Evolutionary conservation across 441 rosid genomes (phyloP).

Genomic region (Euphorbia corollata): DNA sequence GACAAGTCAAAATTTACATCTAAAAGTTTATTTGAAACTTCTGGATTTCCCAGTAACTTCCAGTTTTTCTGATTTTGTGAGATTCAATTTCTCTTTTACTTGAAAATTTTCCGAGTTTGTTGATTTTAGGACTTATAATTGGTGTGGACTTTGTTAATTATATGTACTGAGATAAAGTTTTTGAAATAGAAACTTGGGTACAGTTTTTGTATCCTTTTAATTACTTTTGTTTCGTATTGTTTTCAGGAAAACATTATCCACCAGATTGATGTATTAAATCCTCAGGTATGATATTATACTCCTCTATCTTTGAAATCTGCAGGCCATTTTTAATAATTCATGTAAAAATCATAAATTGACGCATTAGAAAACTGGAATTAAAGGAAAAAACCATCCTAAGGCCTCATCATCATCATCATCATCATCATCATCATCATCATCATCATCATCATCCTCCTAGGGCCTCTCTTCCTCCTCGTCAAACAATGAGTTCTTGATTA

Average conservation of each 20-base stretch:
- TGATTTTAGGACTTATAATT: not conserved
- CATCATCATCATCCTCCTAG: too few relatives aligned
- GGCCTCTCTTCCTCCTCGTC: too few relatives aligned
- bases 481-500: too few relatives aligned
- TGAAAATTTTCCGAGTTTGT: not conserved
- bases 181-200: not conserved
- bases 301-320: constrained; percentile 5
- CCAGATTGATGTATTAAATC: constrained; percentile 66
- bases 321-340: not conserved
- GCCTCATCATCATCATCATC: too few relatives aligned
- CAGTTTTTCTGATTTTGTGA: not conserved
- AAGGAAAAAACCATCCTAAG: not conserved
- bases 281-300: constrained; percentile 56
- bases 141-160: not conserved
- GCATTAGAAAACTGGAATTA: not conserved
- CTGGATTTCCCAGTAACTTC: not conserved
- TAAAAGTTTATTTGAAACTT: not conserved
- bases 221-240: constrained; percentile 4
- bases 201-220: not conserved
- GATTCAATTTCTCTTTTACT: not conserved
- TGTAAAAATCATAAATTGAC: not conserved
- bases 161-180: not conserved
- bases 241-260: constrained; percentile 58
- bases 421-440: too few relatives aligned
- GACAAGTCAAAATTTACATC: not conserved